phyloP scores from a whole-genome alignment of 2,329 filamentous ascomycete genomes.

The Colletotrichum endophyticum region DNA sequence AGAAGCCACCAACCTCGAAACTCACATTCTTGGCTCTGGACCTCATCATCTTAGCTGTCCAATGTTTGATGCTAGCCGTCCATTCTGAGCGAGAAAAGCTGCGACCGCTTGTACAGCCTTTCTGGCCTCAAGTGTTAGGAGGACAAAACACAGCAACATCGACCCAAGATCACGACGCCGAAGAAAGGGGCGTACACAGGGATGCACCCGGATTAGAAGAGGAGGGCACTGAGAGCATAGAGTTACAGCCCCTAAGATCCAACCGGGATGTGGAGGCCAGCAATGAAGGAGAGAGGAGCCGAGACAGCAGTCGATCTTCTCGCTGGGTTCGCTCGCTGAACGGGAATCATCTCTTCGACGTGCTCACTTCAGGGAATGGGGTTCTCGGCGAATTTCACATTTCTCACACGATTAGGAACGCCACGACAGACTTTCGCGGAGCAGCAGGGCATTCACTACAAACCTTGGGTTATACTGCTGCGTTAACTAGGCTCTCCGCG shows the following conservation, averaged over 20 bases:
- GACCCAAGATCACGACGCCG: conserved; percentile 58
- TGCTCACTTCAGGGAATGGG: conserved; percentile 60
- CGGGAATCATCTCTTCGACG: conserved; percentile 47
- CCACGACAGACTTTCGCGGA: conserved; percentile 50
- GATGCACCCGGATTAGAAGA: conserved; percentile 37
- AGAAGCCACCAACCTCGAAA: conserved; percentile 64
- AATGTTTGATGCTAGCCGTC: conserved; percentile 69
- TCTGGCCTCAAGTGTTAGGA: conserved; percentile 1
- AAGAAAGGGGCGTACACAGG: conserved; percentile 57
- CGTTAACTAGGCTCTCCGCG: conserved; percentile 44
- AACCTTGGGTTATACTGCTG: conserved; percentile 59
- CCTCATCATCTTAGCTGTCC: conserved; percentile 58
- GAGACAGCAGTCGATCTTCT: conserved; percentile 23
- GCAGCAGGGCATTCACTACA: conserved; percentile 57
- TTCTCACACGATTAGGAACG: conserved; percentile 51
- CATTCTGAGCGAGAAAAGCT: conserved; percentile 65
- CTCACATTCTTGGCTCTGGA: conserved; percentile 62
- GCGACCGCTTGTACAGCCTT: conserved; percentile 38
- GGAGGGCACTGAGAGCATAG: conserved; percentile 48
- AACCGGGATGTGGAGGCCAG: conserved; percentile 1
- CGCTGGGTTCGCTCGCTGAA: conserved; percentile 6
- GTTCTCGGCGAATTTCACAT: conserved; percentile 60
- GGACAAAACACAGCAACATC: not conserved
- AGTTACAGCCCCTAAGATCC: conserved; percentile 42
- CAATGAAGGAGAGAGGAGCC: not conserved